Evolutionary conservation across 2,329 filamentous ascomycete genomes (phyloP), one percentile per base, ranked within the genome.

Genomic region (Cladobotryum protrusum): DNA sequence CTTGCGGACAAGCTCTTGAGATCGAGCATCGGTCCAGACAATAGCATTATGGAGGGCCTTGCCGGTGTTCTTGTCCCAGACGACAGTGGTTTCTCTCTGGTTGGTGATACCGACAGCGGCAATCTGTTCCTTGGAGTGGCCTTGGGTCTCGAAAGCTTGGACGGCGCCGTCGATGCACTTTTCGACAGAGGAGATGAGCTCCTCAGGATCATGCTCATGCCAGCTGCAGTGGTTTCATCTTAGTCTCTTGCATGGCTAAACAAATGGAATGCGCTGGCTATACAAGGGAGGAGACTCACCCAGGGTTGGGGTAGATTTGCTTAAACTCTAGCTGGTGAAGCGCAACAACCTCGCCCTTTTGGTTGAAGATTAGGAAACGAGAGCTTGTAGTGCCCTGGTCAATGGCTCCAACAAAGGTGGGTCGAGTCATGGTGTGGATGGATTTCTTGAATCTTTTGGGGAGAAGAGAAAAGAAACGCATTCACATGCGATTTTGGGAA

Each of bases 21-120:
- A 85, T 48, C 88, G 76, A n/a, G 87, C 91, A 63, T 93, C 88
- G 36, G 88, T 86, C 87, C 88, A 92, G 48, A 87, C 87, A 55
- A 93, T 89, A 54, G 87, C 87, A 63, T 90, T 89, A 72, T 90
- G 78, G 36, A 93, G 72, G 8, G 87, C 80, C 64, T 90, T 79
- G 45, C 88, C 88, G 0, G 86, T 90, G 57, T 82, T 79, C 63
- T 75, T 81, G 65, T 92, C 86, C 87, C 87, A 92, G 48, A 88
- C 82, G 1, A 92, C 74, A 3, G 85, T 87, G 6, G 88, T 92
- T 68, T 93, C 88, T 63, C 88, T 79, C 72, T 93, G 88, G 67
- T 89, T 91, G 57, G 88, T 90, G 64, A 93, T 86, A 46, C 88
- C 88, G 54, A 92, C 76, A 8, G 86, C 80, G 64, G 79, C 83